Evolutionary conservation across 2,329 filamentous ascomycete genomes (phyloP), one percentile per base, ranked within the genome.

Genomic region (Botrytis pseudocinerea): DNA sequence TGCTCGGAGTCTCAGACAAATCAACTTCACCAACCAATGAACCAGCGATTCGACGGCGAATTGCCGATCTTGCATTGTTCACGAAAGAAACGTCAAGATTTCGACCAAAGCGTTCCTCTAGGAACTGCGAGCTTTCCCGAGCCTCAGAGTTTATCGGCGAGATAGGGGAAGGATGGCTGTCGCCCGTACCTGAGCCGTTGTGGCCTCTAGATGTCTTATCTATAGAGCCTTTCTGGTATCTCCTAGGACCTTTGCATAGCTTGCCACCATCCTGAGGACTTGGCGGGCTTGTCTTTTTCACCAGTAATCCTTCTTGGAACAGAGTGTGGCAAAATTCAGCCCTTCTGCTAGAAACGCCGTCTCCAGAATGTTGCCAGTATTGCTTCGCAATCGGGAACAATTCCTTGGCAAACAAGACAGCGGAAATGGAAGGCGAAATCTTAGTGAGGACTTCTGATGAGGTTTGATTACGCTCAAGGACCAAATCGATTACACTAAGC

Each of bases 341-440:
- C 59, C 94, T 89, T 68, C 96, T 91, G 81, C 95, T 98, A 0
- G 95, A 98, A 22, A 97, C 87, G 25, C 96, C 96, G 75, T 97
- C 95, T 32, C 96, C 96, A 0, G 93, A 92, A 82, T 99, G 96
- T 82, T 98, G 96, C 96, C 96, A 99, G 79, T 97, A 98, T 79
- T 94, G 89, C 82, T 98, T 98, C n/a, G 94, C 93, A 74, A 92
- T 82, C 7, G 89, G 83, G 78, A 91, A 95, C 28, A 89, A 83
- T 20, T 90, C 88, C 63, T 87, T 85, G 0, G 91, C 89, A 78
- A 92, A 94, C 60, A 98, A 80, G 4, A 97, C 90, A 38, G 90
- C 90, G 1, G 88, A 92, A 35, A 95, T 84, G 16, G 86, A 85
- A 0, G 91, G 90, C 3, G 84, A 83, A 42, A 92, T 82, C 54